These are phyloP conservation scores for Populus tremula DNA, from an alignment of 345 rosid genomes.

Conservation along the genomic window DNA sequence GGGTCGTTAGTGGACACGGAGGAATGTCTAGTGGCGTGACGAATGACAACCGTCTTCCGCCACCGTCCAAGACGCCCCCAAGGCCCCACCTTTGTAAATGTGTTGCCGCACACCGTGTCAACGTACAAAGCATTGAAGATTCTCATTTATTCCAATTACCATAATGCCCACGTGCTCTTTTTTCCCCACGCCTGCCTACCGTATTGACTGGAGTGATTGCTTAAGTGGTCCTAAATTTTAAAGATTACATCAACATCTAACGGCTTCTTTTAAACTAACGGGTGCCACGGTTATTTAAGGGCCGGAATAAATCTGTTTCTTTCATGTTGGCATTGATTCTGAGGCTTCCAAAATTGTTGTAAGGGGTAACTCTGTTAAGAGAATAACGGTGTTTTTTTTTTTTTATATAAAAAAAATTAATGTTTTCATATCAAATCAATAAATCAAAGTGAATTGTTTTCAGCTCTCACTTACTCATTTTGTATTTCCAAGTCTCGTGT, in stretches of 20 bases:
- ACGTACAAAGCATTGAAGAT: neutral
- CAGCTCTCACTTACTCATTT: no score
- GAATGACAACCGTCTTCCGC: constrained; percentile 20
- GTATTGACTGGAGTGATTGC: neutral
- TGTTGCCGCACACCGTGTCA: constrained; percentile 17
- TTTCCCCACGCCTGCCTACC: neutral
- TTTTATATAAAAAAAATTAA: no score
- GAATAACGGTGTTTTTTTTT: no score
- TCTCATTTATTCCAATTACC: neutral
- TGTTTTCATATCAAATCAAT: no score
- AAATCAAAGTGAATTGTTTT: no score
- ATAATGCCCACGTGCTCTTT: neutral
- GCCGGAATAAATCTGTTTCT: neutral
- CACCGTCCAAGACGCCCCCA: constrained; percentile 26
- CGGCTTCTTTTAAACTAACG: neutral
- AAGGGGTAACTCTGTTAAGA: neutral
- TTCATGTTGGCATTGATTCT: neutral
- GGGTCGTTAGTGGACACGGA: constrained; percentile 11
- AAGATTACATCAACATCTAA: neutral
- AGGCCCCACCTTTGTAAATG: constrained; percentile 4
- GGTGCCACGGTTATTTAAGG: neutral
- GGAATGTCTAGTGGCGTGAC: constrained; percentile 4
- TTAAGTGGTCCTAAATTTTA: neutral
- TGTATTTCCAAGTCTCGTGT: no score
- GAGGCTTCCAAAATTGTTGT: neutral